Conservation (phyloP, 1,139 yeast genomes). For the Hyphopichia fennica region DNA sequence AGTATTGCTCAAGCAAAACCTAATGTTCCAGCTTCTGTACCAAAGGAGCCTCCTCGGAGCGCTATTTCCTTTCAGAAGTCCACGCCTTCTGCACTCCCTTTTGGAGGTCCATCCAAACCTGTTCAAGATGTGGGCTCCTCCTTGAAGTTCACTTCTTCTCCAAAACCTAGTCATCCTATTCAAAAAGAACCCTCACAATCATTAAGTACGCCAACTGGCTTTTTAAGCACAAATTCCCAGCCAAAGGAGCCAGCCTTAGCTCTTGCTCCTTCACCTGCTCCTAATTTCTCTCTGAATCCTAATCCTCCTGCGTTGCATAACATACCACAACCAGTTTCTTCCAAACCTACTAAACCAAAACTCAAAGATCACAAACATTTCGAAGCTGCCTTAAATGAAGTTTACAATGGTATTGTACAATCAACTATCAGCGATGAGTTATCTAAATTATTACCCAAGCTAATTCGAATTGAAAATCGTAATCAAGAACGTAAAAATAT, state of each 20-base stretch:
- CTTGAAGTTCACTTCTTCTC: too few relatives aligned
- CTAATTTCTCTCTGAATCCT: background rate
- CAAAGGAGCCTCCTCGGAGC: background rate
- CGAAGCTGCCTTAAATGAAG: slow-evolving; percentile 18
- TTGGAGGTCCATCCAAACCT: too few relatives aligned
- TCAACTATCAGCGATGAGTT: slow-evolving; percentile 33
- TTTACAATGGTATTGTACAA: slow-evolving; percentile 29
- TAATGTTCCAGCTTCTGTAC: background rate
- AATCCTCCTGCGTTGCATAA: background rate
- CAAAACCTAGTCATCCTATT: too few relatives aligned
- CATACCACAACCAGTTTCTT: background rate
- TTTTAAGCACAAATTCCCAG: too few relatives aligned
- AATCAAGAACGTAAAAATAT: slow-evolving; percentile 26
- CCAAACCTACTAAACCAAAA: slow-evolving; percentile 5
- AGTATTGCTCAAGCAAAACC: background rate
- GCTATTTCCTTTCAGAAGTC: too few relatives aligned
- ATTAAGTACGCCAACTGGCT: too few relatives aligned
- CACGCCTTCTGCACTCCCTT: too few relatives aligned
- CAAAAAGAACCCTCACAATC: too few relatives aligned
- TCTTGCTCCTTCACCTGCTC: background rate
- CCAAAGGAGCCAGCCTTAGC: background rate
- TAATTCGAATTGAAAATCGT: slow-evolving; percentile 20
- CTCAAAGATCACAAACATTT: slow-evolving; percentile 17
- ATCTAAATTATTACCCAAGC: slow-evolving; percentile 20
- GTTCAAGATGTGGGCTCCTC: too few relatives aligned